These are phyloP conservation scores for Exsudoporus floridanus DNA, from an alignment of 1,284 basidiomycete species.

Conservation along the genomic window DNA sequence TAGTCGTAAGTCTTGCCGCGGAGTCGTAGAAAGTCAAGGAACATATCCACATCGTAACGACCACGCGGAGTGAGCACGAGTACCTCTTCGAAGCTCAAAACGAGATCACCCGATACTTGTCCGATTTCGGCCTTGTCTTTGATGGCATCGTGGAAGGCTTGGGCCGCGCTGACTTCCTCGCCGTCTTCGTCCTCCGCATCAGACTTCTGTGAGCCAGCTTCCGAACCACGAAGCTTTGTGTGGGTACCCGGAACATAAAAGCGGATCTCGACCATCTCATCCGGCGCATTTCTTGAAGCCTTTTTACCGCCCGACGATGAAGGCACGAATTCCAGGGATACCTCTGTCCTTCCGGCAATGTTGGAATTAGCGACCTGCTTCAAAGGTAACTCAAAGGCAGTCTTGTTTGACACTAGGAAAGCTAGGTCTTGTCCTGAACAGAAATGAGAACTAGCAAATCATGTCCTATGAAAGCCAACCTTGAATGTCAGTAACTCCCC, in stretches of 20 bases:
- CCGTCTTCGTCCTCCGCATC: slow-evolving; percentile 69
- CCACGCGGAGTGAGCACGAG: slow-evolving; percentile 96
- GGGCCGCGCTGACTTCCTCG: slow-evolving; percentile 85
- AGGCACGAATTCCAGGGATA: slow-evolving; percentile 89
- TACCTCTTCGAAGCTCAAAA: slow-evolving; percentile 95
- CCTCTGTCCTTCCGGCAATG: slow-evolving; percentile 96
- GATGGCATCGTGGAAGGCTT: slow-evolving; percentile 94
- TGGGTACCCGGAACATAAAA: slow-evolving; percentile 92
- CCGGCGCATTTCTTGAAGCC: slow-evolving; percentile 50
- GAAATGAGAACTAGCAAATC: slow-evolving; percentile 3
- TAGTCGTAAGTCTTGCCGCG: slow-evolving; percentile 99
- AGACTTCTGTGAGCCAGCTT: slow-evolving; percentile 71
- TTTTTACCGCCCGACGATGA: slow-evolving; percentile 50
- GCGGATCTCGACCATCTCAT: slow-evolving; percentile 95
- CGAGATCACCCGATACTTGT: slow-evolving; percentile 87
- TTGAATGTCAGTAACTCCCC: slow-evolving; percentile 95
- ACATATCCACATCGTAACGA: slow-evolving; percentile 98
- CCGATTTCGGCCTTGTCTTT: slow-evolving; percentile 97
- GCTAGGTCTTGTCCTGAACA: slow-evolving; percentile 79
- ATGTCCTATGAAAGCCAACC: slow-evolving; percentile 48
- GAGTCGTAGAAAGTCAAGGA: slow-evolving; percentile 88
- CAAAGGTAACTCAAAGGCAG: slow-evolving; percentile 90
- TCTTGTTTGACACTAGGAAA: slow-evolving; percentile 89
- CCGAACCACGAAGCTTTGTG: slow-evolving; percentile 69
- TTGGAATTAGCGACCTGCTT: slow-evolving; percentile 93